Evolutionary conservation across 2,329 filamentous ascomycete species (phyloP).

Genomic region (Fusarium sp.): DNA sequence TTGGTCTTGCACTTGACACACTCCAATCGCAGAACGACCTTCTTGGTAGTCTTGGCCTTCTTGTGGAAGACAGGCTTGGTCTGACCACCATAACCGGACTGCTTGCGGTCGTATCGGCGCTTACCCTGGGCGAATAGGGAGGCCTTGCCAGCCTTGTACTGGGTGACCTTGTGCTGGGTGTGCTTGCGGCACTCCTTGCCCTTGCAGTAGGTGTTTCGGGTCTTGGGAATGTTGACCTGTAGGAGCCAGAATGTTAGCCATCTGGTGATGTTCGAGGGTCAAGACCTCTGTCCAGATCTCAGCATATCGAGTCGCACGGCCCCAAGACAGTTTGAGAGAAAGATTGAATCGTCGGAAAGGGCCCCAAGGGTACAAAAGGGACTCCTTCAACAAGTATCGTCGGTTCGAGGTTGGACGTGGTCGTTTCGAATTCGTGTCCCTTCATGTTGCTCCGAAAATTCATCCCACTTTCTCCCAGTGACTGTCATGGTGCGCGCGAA

Average conservation of each 20-base stretch:
- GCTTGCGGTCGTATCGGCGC: conserved; percentile 99
- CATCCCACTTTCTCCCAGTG: conserved; percentile 40
- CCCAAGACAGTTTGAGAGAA: conserved; percentile 36
- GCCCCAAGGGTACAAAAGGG: not conserved
- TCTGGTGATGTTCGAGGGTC: conserved; percentile 21
- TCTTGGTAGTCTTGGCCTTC: conserved; percentile 99
- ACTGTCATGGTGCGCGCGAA: conserved; percentile 47
- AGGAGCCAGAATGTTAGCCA: conserved; percentile 45
- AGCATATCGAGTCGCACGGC: conserved; percentile 9
- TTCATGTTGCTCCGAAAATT: conserved; percentile 34
- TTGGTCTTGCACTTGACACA: conserved; percentile 99
- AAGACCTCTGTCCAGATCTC: conserved; percentile 16
- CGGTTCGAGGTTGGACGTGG: conserved; percentile 28
- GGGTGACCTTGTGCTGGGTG: conserved; percentile 91
- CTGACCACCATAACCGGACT: conserved; percentile 99
- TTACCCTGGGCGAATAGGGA: conserved; percentile 98
- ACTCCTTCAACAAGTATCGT: conserved; percentile 9
- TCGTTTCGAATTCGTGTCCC: conserved; percentile 33
- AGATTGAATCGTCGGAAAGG: conserved; percentile 1
- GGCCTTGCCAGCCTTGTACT: conserved; percentile 98
- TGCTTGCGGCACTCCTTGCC: conserved; percentile 93
- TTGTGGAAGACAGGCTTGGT: conserved; percentile 99
- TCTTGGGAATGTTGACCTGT: conserved; percentile 98
- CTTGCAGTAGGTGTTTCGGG: conserved; percentile 97
- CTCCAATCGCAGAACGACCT: conserved; percentile 98